A percentile compares a stretch with the other conserved stretches of the same genome.
These are phyloP conservation scores for Coemansia erecta DNA, from an alignment of 192 early-diverging fungal genomes.

Conservation along the genomic window DNA sequence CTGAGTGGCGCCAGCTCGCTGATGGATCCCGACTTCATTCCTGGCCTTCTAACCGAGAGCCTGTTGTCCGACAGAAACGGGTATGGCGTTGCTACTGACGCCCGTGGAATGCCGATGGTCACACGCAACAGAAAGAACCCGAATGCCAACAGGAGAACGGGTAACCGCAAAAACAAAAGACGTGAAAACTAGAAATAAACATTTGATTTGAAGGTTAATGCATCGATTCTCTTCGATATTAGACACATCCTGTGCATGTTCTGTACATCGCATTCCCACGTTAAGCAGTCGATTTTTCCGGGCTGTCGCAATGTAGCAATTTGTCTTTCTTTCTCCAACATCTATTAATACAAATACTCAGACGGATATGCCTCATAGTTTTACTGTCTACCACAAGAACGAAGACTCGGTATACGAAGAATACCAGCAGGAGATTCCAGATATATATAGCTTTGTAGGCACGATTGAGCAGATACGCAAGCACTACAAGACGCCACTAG, in stretches of 20 bases:
- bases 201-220: too few species aligned
- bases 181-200: constrained; percentile 12
- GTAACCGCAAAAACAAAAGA: constrained; percentile 61
- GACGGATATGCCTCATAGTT: background rate
- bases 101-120: constrained; percentile 60
- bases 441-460: background rate
- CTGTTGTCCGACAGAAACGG: constrained; percentile 48
- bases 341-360: background rate
- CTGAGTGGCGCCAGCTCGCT: constrained; percentile 27
- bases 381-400: background rate
- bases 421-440: background rate
- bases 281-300: too few species aligned
- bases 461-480: background rate
- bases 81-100: constrained; percentile 62
- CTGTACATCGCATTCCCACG: too few species aligned
- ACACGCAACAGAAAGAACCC: constrained; percentile 70
- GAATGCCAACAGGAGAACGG: constrained; percentile 55
- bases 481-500: background rate
- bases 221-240: too few species aligned
- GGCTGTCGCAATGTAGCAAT: too few species aligned
- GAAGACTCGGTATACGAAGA: background rate
- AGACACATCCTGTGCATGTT: too few species aligned
- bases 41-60: constrained; percentile 24
- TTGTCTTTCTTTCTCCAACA: background rate
- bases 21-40: constrained; percentile 42